Percentiles rank a stretch among this genome's conserved stretches.
These are phyloP conservation scores for Solanum piurae DNA, from an alignment of 257 asterid genomes.

Conservation along the genomic window DNA sequence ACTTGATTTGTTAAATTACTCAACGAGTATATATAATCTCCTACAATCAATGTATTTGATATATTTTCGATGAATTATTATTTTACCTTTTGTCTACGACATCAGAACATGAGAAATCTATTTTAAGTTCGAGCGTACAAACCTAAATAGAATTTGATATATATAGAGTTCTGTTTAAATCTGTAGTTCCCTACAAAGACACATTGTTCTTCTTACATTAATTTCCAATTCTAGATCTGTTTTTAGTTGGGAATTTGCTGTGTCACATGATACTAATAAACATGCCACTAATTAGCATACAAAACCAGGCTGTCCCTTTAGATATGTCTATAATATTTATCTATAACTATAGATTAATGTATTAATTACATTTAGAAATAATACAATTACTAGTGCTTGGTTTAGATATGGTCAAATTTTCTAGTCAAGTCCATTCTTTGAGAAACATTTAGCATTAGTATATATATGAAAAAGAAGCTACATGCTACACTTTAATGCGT, in stretches of 20 bases:
- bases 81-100: accelerated
- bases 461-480: too few relatives aligned
- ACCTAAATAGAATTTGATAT: background rate
- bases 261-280: background rate
- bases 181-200: background rate
- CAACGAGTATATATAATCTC: background rate
- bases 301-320: background rate
- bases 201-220: background rate
- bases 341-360: background rate
- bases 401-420: background rate
- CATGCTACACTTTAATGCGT: too few relatives aligned
- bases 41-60: too few relatives aligned
- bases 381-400: background rate
- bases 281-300: background rate
- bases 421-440: background rate
- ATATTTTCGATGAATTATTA: too few relatives aligned
- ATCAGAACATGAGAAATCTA: accelerated
- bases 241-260: background rate
- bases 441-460: background rate
- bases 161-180: background rate
- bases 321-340: background rate
- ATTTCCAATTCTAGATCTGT: background rate
- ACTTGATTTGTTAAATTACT: too few relatives aligned
- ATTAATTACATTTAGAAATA: background rate
- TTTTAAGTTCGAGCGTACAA: too few relatives aligned